Conservation (phyloP, 441 rosid species). For the Flueggea neowawraea region DNA sequence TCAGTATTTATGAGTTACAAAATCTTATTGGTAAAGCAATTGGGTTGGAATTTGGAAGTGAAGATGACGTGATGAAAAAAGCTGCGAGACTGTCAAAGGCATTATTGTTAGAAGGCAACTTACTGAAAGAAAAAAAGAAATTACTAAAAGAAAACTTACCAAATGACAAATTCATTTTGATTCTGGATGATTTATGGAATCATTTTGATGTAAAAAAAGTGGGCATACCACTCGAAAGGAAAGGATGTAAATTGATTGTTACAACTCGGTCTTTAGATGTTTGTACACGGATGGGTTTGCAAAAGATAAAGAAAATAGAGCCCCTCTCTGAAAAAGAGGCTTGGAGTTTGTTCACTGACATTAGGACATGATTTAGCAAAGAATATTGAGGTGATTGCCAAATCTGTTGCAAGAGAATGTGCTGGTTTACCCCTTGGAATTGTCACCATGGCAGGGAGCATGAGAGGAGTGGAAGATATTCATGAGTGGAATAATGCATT, state of each 20-base stretch:
- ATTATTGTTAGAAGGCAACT: not conserved
- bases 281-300: constrained; percentile 4
- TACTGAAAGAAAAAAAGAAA: too few species aligned
- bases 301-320: not conserved
- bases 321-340: constrained; percentile 9
- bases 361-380: not conserved
- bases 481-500: constrained; percentile 13
- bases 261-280: constrained; percentile 12
- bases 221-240: not conserved
- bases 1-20: constrained; percentile 8
- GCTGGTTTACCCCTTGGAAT: constrained; percentile 9
- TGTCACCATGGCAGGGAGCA: constrained; percentile 7
- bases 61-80: constrained; percentile 4
- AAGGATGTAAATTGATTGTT: constrained; percentile 12
- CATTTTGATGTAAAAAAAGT: not conserved
- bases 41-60: not conserved
- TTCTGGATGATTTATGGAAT: constrained; percentile 14
- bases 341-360: constrained; percentile 1
- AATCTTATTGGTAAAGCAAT: constrained; percentile 1
- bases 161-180: not conserved
- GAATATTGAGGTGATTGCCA: not conserved
- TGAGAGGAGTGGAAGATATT: constrained; percentile 9
- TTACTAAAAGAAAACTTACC: too few species aligned
- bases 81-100: not conserved
- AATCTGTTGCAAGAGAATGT: constrained; percentile 2